These are phyloP conservation scores for Davidsoniella neocaledoniae DNA, from an alignment of 2,329 filamentous ascomycete genomes.

Conservation along the genomic window DNA sequence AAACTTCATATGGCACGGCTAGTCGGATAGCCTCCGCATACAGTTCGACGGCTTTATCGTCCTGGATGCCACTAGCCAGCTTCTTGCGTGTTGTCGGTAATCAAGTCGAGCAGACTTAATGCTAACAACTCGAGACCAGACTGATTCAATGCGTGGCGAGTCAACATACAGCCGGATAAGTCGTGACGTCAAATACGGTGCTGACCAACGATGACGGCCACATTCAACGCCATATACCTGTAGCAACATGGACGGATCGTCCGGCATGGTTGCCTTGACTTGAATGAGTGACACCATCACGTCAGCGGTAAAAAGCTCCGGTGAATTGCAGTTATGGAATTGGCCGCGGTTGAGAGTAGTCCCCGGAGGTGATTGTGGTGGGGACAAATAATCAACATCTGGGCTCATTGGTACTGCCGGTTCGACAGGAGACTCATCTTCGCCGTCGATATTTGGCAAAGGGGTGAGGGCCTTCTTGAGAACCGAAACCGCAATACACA, in stretches of 20 bases:
- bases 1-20: slow-evolving; percentile 71
- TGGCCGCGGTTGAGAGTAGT: slow-evolving; percentile 5
- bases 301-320: slow-evolving; percentile 66
- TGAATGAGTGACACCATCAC: slow-evolving; percentile 69
- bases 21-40: slow-evolving; percentile 72
- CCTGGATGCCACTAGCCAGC: slow-evolving; percentile 34
- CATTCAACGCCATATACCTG: slow-evolving; percentile 71
- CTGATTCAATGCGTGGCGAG: slow-evolving; percentile 61
- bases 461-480: slow-evolving; percentile 26
- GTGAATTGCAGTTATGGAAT: slow-evolving; percentile 13
- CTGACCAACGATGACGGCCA: slow-evolving; percentile 73
- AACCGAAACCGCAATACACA: slow-evolving; percentile 65
- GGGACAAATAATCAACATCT: slow-evolving; percentile 21
- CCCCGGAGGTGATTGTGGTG: slow-evolving; percentile 17
- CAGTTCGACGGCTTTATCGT: slow-evolving; percentile 73
- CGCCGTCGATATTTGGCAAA: slow-evolving; percentile 11
- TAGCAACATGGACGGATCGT: slow-evolving; percentile 80
- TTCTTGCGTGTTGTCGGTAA: slow-evolving; percentile 62
- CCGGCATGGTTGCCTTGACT: slow-evolving; percentile 73
- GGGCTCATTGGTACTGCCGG: slow-evolving; percentile 14
- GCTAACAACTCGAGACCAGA: slow-evolving; percentile 77
- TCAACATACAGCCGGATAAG: slow-evolving; percentile 76
- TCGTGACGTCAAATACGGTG: slow-evolving; percentile 62
- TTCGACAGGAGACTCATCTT: slow-evolving; percentile 4
- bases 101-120: slow-evolving; percentile 70